Evolutionary conservation across 2,329 filamentous ascomycete genomes (phyloP), one percentile per base, ranked within the genome.

Genomic region (Trichoderma hamatum): DNA sequence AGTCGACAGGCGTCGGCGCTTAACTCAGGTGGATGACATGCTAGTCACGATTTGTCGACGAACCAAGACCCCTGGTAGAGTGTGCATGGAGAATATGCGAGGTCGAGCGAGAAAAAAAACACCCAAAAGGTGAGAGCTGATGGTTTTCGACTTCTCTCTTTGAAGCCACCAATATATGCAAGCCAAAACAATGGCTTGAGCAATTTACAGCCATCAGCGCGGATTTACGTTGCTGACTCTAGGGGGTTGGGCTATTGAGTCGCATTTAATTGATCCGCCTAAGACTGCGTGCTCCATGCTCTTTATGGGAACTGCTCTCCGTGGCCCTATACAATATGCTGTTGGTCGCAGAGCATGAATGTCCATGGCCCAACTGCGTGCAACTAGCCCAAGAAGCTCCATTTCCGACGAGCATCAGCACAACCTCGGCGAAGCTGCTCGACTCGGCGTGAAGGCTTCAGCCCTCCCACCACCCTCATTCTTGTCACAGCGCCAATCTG

Each of bases 1-100:
- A 78, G 76, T 75, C 77, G 81, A 83, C 83, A 85, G 82, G 81
- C 81, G 78, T 83, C 82, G 84, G 86, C 86, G 86, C 85, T 88
- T 88, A 88, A 80, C 76, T 77, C 76, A 77, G 73, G 78, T 76
- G 76, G 80, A 72, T 72, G 74, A 72, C 78, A 82, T 80, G 78
- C 80, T 80, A 81, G 76, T 80, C 76, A 80, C 74, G 79, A 72
- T 71, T 72, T 61, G 70, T 68, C 69, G 51, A 68, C 30, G 46
- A 68, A 61, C 34, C 30, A 46, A 39, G 32, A 30, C 34, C 34
- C 54, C 64, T 51, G 58, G 30, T n/a, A 62, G 43, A 24, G 34
- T 5, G 54, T 39, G 60, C 61, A 39, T 46, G 49, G 21, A 60
- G n/a, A 26, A 62, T 43, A 46, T 67, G 63, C 52, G 54, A 67